Evolutionary conservation across 1,139 yeast species (phyloP), one percentile per base, ranked within the genome.

Genomic region (Saccharomyces hybrid): DNA sequence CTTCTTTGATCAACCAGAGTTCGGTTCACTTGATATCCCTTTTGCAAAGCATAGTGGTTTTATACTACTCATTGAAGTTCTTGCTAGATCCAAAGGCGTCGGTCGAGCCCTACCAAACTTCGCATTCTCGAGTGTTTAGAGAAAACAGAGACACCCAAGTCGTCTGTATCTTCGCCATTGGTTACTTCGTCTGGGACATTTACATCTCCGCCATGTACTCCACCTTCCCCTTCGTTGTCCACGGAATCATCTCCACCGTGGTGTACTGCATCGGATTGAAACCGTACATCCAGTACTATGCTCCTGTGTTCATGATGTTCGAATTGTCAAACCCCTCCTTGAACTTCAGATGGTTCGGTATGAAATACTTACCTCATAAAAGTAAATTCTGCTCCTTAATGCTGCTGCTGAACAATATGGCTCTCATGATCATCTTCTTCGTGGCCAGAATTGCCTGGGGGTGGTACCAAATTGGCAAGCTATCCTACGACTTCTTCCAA

Each of bases 121-220:
- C 75, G 56, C 67, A 69, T 20, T 79, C 81, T 57, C 76, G 81
- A 50, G 75, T 91, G n/a, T 79, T 80, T 62, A 89, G 86, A 1
- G 79, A 79, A 63, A 82, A 86, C 30, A 88, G 91, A 3, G 89
- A 86, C 65, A 82, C 86, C 1, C 87, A 87, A 14, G 78, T 88
- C 54, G 84, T 89, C 30, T 73, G 82, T 44, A 76, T 95, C 2
- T 73, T 84, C 68, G 91, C 96, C 5, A 67, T 80, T 30, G 97
- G 97, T 1, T 93, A 93, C 74, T 93, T 93, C 68, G 63, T 88
- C n/a, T 93, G 99, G 99, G 99, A 93, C 69, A 70, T 86, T 27
- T 70, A 76, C 56, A 83, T 88, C 57, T 89, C 96, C 52, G 50
- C 79, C 7, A 69, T 73, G 52, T 81, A 86, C 72, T 79, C 82